Base-by-base conservation (phyloP, 1,139 yeast species). In the Yamadazyma diddensiae region DNA sequence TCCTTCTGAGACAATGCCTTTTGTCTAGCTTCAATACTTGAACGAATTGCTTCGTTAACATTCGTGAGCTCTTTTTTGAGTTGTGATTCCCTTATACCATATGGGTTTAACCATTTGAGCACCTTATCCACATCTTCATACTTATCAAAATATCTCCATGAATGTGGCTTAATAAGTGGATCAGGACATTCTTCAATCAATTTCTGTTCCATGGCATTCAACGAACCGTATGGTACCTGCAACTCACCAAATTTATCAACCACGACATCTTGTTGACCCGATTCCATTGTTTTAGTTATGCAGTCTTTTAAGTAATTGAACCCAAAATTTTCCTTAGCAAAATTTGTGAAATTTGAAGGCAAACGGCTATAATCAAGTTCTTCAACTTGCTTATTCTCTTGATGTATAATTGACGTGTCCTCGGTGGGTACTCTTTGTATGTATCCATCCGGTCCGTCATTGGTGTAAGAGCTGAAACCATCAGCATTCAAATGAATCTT, bases 61-160 rank as follows among this genome's bases (percentile, higher is more conserved):
- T 61, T 59, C 7, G 56, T 44, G 32, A 88, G 57, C 49, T 86
- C 95, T 42, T 81, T 81, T 23, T 74, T 60, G 28, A 92, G 66
- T 24, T 63, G 68, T 7, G 79, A 68, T 52, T 92, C 98, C 28
- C 96, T 67, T 33, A 63, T 65, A 3, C 97, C 97, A 70, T 80
- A 75, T 6, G 77, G 80, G 47, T 82, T 79, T 34, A 90, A 65
- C 87, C 94, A 84, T 9, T 59, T 52, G 6, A 81, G 42, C 19
- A 92, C 55, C n/a, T 52, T 53, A 2, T 71, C 73, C 21, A 90
- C 56, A 34, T 84, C 82, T 8, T 71, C 75, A 1, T 74, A 70
- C 1, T 57, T 61, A 39, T 88, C 95, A 46, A 73, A 85, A 49
- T 56, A 81, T 46, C 87, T 77, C 92, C 96, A 87, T 28, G 73